phyloP scores from a whole-genome alignment of 2,329 filamentous ascomycete genomes.

The Sclerotinia subarctica region DNA sequence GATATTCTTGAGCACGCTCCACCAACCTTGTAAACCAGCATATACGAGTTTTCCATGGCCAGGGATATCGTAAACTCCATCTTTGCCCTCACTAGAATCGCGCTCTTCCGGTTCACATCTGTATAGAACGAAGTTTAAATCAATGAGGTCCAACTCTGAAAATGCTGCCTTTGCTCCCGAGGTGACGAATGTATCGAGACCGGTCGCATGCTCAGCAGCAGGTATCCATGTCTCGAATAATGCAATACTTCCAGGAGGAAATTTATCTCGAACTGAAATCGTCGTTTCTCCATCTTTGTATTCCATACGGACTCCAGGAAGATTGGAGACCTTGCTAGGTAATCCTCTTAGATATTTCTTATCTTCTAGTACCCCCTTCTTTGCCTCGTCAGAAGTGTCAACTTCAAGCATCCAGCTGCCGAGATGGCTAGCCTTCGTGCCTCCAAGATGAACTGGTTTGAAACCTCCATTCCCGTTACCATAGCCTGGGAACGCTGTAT shows the following conservation, averaged over 20 bases:
- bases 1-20: conserved; percentile 83
- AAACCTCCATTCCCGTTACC: conserved; percentile 80
- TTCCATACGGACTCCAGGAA: conserved; percentile 72
- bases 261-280: conserved; percentile 76
- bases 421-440: conserved; percentile 80
- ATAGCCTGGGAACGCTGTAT: conserved; percentile 91
- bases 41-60: conserved; percentile 83
- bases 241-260: conserved; percentile 91
- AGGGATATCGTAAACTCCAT: conserved; percentile 88
- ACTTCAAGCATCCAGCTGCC: conserved; percentile 93
- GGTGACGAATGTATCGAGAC: conserved; percentile 82
- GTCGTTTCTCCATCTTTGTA: conserved; percentile 69
- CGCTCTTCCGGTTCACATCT: conserved; percentile 86
- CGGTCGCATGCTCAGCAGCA: conserved; percentile 75
- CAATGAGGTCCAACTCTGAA: conserved; percentile 67
- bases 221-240: conserved; percentile 97
- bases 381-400: conserved; percentile 69
- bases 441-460: conserved; percentile 72
- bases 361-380: conserved; percentile 63
- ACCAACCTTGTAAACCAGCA: conserved; percentile 97
- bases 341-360: conserved; percentile 72
- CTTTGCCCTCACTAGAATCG: conserved; percentile 71
- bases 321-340: conserved; percentile 74
- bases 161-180: conserved; percentile 78
- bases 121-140: conserved; percentile 90